Base-by-base conservation (phyloP, 1,139 yeast species). In the Candida neerlandica region DNA sequence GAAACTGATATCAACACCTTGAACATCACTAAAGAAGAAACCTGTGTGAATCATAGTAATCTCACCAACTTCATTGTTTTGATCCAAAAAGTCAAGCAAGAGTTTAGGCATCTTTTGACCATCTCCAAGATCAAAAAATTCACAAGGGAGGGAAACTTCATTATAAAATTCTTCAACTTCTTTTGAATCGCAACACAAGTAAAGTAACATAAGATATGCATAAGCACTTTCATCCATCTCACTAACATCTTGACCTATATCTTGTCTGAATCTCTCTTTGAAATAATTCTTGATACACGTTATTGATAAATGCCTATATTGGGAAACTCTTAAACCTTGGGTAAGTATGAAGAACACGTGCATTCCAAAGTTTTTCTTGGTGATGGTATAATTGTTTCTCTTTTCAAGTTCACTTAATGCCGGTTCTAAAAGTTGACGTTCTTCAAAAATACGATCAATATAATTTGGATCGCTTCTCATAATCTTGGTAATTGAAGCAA, bases 281-380 rank as follows among this genome's bases (percentile, higher is more conserved):
- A 86, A 77, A 26, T 84, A 66, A 1, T 70, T 63, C 52, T 75
- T 79, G 58, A 89, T 62, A 21, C 84, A 75, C 1, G 70, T 69
- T 43, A 85, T 62, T 0, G 94, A 81, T 2, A 75, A 69, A n/a
- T 78, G 80, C 51, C 82, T 80, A 23, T 87, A 77, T 48, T 80
- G 82, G 2, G 92, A 82, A 11, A 82, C 69, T 45, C 82, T 81
- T 49, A 89, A 68, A 0, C 96, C 96, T 59, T 80, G 84, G 2
- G 82, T 70, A 29, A 84, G 67, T 12, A 80, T 63, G 44, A 77
- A 74, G 43, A 84, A 69, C 19, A 89, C 62, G 23, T 83, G 75
- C 33, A 77, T 74, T 48, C 87, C 85, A 58, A 87, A 78, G 59
- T 80, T 84, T 3, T 71, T 72, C 39, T 62, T 64, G 0, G 69